Percentiles rank a stretch among this genome's conserved stretches.
Evolutionary conservation across 352 stramenopile genomes (phyloP).

Genomic region (Globisporangium sylvaticum): DNA sequence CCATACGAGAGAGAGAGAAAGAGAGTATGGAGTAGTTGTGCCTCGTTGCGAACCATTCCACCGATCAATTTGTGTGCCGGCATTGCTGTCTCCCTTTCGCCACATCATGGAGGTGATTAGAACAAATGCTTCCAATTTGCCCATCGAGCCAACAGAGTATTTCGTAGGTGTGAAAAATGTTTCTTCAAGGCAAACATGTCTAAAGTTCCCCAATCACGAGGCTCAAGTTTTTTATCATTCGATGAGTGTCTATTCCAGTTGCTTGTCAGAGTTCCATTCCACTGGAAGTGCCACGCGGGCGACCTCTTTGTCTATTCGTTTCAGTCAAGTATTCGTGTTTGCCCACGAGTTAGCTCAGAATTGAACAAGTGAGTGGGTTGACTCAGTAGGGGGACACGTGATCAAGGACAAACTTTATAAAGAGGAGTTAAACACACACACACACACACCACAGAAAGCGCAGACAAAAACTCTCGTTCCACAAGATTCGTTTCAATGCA

Average conservation of each 20-base stretch:
- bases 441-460: not conserved
- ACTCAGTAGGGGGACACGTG: not conserved
- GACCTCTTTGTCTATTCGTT: no score
- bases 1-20: not conserved
- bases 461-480: not conserved
- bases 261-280: not conserved
- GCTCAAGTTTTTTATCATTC: not conserved
- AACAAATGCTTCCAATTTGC: no score
- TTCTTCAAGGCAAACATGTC: no score
- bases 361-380: not conserved
- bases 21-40: not conserved
- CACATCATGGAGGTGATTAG: not conserved
- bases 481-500: conserved; percentile 5
- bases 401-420: not conserved
- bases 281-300: not conserved
- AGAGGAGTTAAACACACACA: not conserved
- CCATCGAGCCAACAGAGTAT: not conserved
- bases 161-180: not conserved
- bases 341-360: not conserved
- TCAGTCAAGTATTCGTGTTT: no score
- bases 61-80: not conserved
- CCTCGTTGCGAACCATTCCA: not conserved
- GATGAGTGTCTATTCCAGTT: not conserved
- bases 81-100: no score
- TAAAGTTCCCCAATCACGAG: no score